Evolutionary conservation across 441 rosid genomes (phyloP).

Genomic region (Capsella rubella): DNA sequence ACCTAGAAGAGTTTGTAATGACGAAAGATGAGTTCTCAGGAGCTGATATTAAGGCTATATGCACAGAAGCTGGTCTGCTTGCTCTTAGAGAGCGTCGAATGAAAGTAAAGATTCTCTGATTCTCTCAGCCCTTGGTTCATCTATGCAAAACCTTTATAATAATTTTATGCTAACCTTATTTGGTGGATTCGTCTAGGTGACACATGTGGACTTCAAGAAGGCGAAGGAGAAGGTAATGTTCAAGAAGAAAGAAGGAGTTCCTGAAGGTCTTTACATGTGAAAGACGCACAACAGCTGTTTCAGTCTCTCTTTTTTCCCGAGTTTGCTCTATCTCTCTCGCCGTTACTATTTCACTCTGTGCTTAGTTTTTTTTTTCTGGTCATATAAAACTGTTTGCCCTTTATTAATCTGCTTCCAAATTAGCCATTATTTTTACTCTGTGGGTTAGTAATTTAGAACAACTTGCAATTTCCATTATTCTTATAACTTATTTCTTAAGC

Average conservation of each 20-base stretch:
- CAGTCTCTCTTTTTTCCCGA: constrained; percentile 7
- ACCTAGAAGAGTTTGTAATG: constrained; percentile 98
- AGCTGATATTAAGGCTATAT: constrained; percentile 95
- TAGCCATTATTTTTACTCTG: neutral
- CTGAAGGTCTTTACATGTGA: constrained; percentile 65
- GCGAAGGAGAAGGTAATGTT: constrained; percentile 71
- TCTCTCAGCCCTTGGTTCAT: neutral
- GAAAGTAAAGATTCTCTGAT: constrained; percentile 73
- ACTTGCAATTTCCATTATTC: neutral
- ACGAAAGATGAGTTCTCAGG: constrained; percentile 98
- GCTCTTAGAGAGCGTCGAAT: constrained; percentile 92
- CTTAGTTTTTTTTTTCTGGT: neutral
- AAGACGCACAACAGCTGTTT: neutral
- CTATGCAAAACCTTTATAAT: neutral
- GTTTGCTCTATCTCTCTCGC: neutral
- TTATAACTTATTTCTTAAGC: too few relatives aligned
- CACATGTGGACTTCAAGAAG: constrained; percentile 62
- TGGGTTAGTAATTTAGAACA: neutral
- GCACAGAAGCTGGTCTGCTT: constrained; percentile 94
- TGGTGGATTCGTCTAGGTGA: constrained; percentile 43
- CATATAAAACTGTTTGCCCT: neutral
- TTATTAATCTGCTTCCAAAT: neutral
- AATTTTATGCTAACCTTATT: neutral
- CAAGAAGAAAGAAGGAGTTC: constrained; percentile 70
- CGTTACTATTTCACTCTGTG: neutral